Evolutionary conservation across 2,329 filamentous ascomycete genomes (phyloP).

Genomic region (Pyrenochaeta sp.): DNA sequence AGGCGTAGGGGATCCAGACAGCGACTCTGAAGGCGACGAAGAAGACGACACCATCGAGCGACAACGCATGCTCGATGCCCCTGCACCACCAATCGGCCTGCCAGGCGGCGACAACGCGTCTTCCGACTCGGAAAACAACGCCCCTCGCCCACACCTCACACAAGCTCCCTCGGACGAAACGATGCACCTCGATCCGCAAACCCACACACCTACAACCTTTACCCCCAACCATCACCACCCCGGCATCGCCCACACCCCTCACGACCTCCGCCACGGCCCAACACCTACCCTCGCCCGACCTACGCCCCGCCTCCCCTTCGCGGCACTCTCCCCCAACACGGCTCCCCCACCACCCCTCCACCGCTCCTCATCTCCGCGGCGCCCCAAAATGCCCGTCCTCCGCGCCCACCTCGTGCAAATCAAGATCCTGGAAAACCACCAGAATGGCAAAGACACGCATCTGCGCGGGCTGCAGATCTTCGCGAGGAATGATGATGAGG

Average conservation of each 20-base stretch:
- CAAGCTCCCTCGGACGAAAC: conserved; percentile 14
- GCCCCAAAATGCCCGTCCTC: conserved; percentile 75
- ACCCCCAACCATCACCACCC: neutral
- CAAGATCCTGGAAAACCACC: conserved; percentile 92
- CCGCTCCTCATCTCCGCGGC: conserved; percentile 35
- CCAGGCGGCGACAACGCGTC: conserved; percentile 7
- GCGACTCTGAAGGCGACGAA: conserved; percentile 28
- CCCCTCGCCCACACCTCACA: conserved; percentile 1
- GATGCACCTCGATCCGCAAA: conserved; percentile 11
- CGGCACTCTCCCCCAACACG: conserved; percentile 24
- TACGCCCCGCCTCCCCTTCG: conserved; percentile 27
- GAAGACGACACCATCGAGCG: conserved; percentile 19
- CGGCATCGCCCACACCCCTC: conserved; percentile 10
- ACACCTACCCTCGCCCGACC: conserved; percentile 21
- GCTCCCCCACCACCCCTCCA: neutral
- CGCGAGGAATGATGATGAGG: conserved; percentile 54
- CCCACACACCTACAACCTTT: neutral
- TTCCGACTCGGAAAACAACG: conserved; percentile 31
- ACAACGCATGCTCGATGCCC: conserved; percentile 1
- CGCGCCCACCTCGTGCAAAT: conserved; percentile 91
- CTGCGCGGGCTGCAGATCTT: conserved; percentile 91
- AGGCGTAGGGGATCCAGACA: conserved; percentile 62
- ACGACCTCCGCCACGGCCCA: conserved; percentile 3
- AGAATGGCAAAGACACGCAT: conserved; percentile 99
- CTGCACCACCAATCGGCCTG: neutral